phyloP scores from a whole-genome alignment of 2,329 filamentous ascomycete genomes.

The Nemania sp. region DNA sequence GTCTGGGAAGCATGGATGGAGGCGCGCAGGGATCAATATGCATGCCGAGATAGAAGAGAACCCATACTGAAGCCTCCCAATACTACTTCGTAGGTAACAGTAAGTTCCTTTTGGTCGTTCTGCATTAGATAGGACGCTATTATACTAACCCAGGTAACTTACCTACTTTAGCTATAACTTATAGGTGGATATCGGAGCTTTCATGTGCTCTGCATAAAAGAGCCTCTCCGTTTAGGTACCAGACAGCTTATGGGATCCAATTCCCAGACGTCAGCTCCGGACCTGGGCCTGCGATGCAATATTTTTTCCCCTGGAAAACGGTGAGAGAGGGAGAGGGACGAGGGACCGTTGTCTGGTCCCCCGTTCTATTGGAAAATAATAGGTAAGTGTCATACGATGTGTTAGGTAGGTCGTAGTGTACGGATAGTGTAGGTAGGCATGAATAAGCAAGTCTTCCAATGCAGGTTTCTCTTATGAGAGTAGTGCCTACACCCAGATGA shows the following conservation, averaged over 20 bases:
- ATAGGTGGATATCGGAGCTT: slow-evolving; percentile 10
- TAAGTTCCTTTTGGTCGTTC: neutral
- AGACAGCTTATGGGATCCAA: neutral
- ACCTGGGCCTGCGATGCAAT: neutral
- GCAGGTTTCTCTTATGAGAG: neutral
- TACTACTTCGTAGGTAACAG: neutral
- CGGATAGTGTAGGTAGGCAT: too few relatives aligned
- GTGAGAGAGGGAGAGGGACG: neutral
- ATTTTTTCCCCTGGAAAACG: neutral
- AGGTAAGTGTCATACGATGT: neutral
- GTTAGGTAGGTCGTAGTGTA: neutral
- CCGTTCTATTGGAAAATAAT: slow-evolving; percentile 1
- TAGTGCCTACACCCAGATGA: neutral
- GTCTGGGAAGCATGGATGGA: slow-evolving; percentile 11
- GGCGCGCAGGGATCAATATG: neutral
- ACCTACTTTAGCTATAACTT: too few relatives aligned
- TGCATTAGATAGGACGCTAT: neutral
- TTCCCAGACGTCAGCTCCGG: neutral
- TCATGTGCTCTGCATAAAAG: slow-evolving; percentile 1
- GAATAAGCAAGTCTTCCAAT: neutral
- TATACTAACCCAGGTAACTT: too few relatives aligned
- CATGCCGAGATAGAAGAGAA: slow-evolving; percentile 10
- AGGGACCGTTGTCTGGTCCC: neutral
- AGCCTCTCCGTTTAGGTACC: neutral
- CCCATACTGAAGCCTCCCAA: neutral